Evolutionary conservation across 192 early-diverging fungal genomes (phyloP), one percentile per base, ranked within the genome.

Genomic region (Spizellomyces sp.): DNA sequence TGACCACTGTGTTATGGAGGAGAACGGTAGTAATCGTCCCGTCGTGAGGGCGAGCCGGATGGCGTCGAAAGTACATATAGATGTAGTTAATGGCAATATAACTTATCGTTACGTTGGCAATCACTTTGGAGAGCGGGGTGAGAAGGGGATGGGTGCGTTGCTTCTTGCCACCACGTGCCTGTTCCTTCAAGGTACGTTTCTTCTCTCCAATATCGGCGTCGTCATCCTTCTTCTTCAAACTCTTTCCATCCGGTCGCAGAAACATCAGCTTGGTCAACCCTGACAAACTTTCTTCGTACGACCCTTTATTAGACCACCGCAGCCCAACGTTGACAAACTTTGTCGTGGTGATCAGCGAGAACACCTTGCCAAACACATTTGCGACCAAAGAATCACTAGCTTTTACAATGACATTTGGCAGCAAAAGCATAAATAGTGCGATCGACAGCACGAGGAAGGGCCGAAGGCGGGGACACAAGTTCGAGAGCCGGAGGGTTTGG

Each of bases 21-120:
- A 61, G 42, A 42, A 27, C 14, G 59, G 17, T 15, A 4, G 42
- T 17, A 41, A 6, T 15, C 6, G 42, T 15, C 15, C 17, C 42
- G 14, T 5, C 42, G 14, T 61, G 59, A 14, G 17, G 59, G 36
- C 14, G 15, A 41, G 42, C 14, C 36, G 50, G 50, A 54, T 54
- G 17, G 42, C 15, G 5, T 14, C 17, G 36, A 61, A 61, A 61
- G 42, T 61, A 61, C 21, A 36, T 9, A 9, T 61, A 61, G 59
- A 61, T 41, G 9, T 14, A 17, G 42, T 61, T 61, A 41, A 61
- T 41, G 59, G 59, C 42, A 14, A 61, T 17, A 42, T 61, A 61
- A 19, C 14, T 19, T 19, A 54, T 12, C 50, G 17, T 54, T 19
- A 54, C 17, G 4, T 54, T 12, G 50, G 50, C 12, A n/a, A 54